These are phyloP conservation scores for Microbotryum saponariae DNA, from an alignment of 1,284 basidiomycete species.

Conservation along the genomic window DNA sequence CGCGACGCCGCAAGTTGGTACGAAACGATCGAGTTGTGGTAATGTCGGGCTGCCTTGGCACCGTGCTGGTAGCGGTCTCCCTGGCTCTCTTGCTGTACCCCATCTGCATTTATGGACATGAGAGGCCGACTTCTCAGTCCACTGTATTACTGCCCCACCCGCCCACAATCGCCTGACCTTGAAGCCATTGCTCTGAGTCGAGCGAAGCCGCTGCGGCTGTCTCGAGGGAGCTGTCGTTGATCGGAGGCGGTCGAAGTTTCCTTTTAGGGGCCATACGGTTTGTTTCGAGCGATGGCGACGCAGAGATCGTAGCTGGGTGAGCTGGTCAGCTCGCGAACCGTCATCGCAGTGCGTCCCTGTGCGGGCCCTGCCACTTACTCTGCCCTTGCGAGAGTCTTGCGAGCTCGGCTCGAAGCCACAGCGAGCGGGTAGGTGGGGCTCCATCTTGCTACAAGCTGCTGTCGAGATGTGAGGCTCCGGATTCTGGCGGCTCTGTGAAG, in stretches of 20 bases:
- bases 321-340: no score
- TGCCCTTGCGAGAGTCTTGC: no score
- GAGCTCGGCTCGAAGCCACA: no score
- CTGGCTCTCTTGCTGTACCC: conserved; percentile 24
- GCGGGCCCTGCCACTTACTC: no score
- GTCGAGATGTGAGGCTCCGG: no score
- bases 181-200: conserved; percentile 18
- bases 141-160: neutral
- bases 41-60: conserved; percentile 18
- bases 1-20: conserved; percentile 15
- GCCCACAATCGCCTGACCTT: conserved; percentile 17
- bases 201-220: conserved; percentile 7
- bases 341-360: no score
- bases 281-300: no score
- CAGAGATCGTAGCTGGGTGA: no score
- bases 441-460: no score
- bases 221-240: conserved; percentile 20
- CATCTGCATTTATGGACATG: conserved; percentile 11
- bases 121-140: neutral
- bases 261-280: neutral
- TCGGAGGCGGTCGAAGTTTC: conserved; percentile 12
- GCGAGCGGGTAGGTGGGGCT: no score
- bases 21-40: conserved; percentile 14
- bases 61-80: conserved; percentile 27
- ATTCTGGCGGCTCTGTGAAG: no score